A percentile compares a stretch with the other conserved stretches of the same genome.
Evolutionary conservation across 306 rosid genomes (phyloP).

Genomic region (Glycine soja): DNA sequence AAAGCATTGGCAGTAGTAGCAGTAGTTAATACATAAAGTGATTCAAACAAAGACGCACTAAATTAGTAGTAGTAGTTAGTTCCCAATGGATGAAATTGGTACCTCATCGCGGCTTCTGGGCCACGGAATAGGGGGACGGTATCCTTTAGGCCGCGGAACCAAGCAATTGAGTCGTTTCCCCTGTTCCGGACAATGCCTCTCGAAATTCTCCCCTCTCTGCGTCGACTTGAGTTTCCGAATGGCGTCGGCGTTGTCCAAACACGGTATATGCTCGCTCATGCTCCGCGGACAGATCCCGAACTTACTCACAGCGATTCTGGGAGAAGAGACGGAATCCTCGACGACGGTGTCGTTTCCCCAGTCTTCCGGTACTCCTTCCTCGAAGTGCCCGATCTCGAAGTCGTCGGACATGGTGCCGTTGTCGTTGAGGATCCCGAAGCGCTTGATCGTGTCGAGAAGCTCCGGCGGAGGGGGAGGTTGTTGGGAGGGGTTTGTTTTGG

Average conservation of each 20-base stretch:
- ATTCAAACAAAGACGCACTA: too few species aligned
- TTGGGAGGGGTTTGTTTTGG: neutral
- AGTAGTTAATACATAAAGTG: too few species aligned
- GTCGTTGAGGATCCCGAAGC: conserved; percentile 78
- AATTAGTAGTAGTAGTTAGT: too few species aligned
- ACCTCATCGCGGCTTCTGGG: conserved; percentile 97
- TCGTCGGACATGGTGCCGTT: conserved; percentile 88
- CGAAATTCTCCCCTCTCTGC: conserved; percentile 73
- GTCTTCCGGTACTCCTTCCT: conserved; percentile 60
- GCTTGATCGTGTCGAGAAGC: conserved; percentile 41
- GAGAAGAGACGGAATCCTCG: conserved; percentile 34
- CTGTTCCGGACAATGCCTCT: conserved; percentile 78
- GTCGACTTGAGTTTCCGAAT: conserved; percentile 65
- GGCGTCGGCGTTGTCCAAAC: conserved; percentile 83
- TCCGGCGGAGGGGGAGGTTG: conserved; percentile 37
- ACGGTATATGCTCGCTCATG: conserved; percentile 84
- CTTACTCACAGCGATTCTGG: conserved; percentile 50
- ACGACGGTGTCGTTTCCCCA: conserved; percentile 54
- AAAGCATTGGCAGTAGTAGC: too few species aligned
- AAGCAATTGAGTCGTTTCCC: conserved; percentile 70
- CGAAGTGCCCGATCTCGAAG: conserved; percentile 82
- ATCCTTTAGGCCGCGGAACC: conserved; percentile 82
- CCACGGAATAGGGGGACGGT: conserved; percentile 82
- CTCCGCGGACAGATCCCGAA: conserved; percentile 56
- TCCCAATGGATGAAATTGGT: neutral